Conservation (phyloP, 768 basidiomycete genomes). For the Lanmaoa pseudosensibilis region DNA sequence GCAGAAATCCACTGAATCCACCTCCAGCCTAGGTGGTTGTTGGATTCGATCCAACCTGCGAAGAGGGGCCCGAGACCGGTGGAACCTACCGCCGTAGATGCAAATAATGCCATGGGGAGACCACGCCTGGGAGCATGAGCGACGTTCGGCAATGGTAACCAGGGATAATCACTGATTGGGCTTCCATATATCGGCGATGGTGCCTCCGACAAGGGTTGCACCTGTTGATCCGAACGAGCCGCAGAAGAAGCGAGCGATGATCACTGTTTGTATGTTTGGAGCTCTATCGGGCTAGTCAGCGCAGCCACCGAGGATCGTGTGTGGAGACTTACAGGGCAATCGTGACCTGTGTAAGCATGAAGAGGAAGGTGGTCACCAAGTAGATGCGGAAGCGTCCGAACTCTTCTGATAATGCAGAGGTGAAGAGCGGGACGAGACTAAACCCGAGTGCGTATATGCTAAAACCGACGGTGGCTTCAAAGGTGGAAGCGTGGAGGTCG, state of each 20-base stretch:
- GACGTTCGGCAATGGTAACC: neutral
- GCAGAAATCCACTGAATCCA: slow-evolving; percentile 85
- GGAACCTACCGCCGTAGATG: slow-evolving; percentile 57
- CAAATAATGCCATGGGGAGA: slow-evolving; percentile 75
- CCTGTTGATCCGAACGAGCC: slow-evolving; percentile 70
- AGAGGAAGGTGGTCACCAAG: slow-evolving; percentile 48
- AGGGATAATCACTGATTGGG: slow-evolving; percentile 50
- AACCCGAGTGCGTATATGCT: slow-evolving; percentile 61
- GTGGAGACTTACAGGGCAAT: slow-evolving; percentile 27
- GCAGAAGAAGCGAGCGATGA: slow-evolving; percentile 61
- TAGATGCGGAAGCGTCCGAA: slow-evolving; percentile 66
- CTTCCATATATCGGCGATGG: slow-evolving; percentile 68
- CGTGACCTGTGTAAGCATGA: slow-evolving; percentile 51
- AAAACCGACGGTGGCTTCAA: slow-evolving; percentile 49
- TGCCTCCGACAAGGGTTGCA: slow-evolving; percentile 74
- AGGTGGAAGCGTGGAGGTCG: slow-evolving; percentile 44
- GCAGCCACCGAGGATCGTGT: neutral
- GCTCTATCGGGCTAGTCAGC: slow-evolving; percentile 29
- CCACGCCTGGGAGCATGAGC: slow-evolving; percentile 55
- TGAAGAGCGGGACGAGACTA: slow-evolving; percentile 59
- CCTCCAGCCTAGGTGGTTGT: slow-evolving; percentile 60
- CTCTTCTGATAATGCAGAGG: slow-evolving; percentile 72
- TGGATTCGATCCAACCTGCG: slow-evolving; percentile 68
- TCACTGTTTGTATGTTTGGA: slow-evolving; percentile 57
- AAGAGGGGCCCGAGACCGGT: slow-evolving; percentile 63